phyloP scores from a whole-genome alignment of 768 basidiomycete species.

The Mrakia blollopis region DNA sequence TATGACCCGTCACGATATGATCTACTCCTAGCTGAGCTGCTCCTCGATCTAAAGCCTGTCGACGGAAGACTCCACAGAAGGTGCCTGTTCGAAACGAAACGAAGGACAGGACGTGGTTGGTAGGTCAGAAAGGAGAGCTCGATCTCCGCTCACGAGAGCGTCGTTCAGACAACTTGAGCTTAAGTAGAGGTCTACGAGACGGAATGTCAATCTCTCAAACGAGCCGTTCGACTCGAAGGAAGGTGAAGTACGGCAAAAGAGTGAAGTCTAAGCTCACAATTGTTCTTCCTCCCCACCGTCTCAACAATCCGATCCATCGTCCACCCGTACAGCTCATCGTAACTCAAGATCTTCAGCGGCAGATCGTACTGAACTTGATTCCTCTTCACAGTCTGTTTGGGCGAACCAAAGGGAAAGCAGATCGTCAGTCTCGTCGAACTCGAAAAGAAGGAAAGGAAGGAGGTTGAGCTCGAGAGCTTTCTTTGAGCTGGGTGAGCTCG shows the following conservation, averaged over 20 bases:
- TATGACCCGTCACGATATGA: conserved; percentile 98
- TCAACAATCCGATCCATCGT: conserved; percentile 96
- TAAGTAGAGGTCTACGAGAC: too few relatives aligned
- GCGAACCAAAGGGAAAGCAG: not conserved
- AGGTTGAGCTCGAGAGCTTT: not conserved
- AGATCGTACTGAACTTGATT: conserved; percentile 93
- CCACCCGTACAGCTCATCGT: conserved; percentile 96
- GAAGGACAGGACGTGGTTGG: not conserved
- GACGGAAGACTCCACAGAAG: conserved; percentile 94
- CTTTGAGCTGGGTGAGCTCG: not conserved
- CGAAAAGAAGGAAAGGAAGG: too few relatives aligned
- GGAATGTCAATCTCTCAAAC: too few relatives aligned
- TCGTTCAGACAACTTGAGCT: too few relatives aligned
- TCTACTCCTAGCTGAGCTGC: conserved; percentile 83
- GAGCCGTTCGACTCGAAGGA: not conserved
- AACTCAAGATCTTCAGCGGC: conserved; percentile 91
- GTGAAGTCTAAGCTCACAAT: conserved; percentile 53
- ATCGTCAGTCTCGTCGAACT: not conserved
- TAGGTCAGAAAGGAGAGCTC: not conserved
- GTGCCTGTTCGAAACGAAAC: conserved; percentile 52
- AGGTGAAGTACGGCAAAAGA: not conserved
- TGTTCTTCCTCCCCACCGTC: conserved; percentile 94
- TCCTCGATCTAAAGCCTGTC: conserved; percentile 93
- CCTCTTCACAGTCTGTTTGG: conserved; percentile 84
- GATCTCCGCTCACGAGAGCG: too few relatives aligned